Base-by-base conservation (phyloP, 495 filamentous ascomycete genomes). In the Xylaria intraflava region DNA sequence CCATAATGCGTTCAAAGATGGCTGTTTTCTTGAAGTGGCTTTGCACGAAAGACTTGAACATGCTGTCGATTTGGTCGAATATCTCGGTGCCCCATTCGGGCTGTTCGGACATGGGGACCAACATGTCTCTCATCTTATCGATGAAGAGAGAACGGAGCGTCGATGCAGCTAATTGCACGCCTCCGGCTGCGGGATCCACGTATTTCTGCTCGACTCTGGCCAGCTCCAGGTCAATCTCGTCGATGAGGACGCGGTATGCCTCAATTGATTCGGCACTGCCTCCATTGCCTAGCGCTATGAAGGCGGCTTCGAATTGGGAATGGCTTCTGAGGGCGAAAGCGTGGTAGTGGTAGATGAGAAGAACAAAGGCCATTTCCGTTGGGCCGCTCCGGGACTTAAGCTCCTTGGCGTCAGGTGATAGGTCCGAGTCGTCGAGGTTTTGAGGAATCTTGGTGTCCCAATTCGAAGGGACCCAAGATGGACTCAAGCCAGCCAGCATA, bases 341-440 rank as follows among this genome's bases (percentile, higher is more conserved):
- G 20, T 73, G 72, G 20, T 77, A 67, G 31, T 72, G 68, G 62
- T 70, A 71, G 14, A 75, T 69, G 12, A 83, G 62, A 9, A 82
- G 66, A 57, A 74, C 77, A 56, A 83, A 84, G 11, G 78, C 76
- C 83, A 85, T 85, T 45, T 86, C 83, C 6, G 83, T 83, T 0
- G 80, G 68, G 0, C 83, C 81, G 0, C 73, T 62, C 11, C 74
- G 72, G 19, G 78, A 72, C 30, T 63, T 64, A 5, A 78, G 65
- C n/a, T 19, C 69, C 10, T 68, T 75, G 58, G 81, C 78, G 11
- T 66, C 64, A 1, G 78, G 78, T 46, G 69, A 67, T 16, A 82
- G 71, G 45, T 82, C 78, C 16, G 70, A 71, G 62, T 83, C 80
- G 50, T 80, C 77, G 16, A 77, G 52, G 35, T 82, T 81, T 43